Percentiles rank a stretch among this genome's conserved stretches.
These are phyloP conservation scores for Pisolithus microcarpus DNA, from an alignment of 768 basidiomycete genomes.

Conservation along the genomic window DNA sequence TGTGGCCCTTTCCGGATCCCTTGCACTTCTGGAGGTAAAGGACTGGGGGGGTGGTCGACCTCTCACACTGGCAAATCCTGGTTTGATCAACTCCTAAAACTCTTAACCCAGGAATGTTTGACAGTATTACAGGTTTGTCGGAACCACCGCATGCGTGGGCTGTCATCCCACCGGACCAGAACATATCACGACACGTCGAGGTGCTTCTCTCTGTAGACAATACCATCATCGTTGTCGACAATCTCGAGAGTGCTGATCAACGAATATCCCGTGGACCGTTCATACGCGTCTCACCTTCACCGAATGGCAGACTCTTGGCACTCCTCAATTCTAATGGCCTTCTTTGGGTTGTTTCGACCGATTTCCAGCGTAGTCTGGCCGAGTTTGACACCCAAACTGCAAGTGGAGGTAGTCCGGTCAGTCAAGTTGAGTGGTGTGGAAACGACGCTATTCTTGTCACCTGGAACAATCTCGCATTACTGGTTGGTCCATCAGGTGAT, in stretches of 20 bases:
- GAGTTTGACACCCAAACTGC: slow-evolving; percentile 71
- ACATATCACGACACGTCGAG: slow-evolving; percentile 84
- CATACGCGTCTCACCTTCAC: slow-evolving; percentile 78
- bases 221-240: slow-evolving; percentile 82
- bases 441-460: slow-evolving; percentile 88
- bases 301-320: slow-evolving; percentile 89
- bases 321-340: slow-evolving; percentile 64
- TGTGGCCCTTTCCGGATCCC: slow-evolving; percentile 72
- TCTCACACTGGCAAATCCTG: slow-evolving; percentile 62
- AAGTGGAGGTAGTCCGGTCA: slow-evolving; percentile 51
- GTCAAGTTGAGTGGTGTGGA: slow-evolving; percentile 90
- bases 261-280: slow-evolving; percentile 86
- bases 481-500: slow-evolving; percentile 93
- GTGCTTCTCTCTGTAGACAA: slow-evolving; percentile 76
- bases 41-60: slow-evolving; percentile 81
- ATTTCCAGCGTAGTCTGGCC: slow-evolving; percentile 83
- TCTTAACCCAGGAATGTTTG: slow-evolving; percentile 3
- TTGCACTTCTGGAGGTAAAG: slow-evolving; percentile 78
- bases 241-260: slow-evolving; percentile 83
- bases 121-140: slow-evolving; percentile 45
- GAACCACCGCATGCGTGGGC: slow-evolving; percentile 83
- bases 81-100: slow-evolving; percentile 36
- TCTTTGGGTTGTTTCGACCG: slow-evolving; percentile 91
- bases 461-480: slow-evolving; percentile 68
- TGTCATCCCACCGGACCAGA: slow-evolving; percentile 83